Evolutionary conservation across 352 stramenopile species (phyloP).

Genomic region (Pythium rhizo-oryzae): DNA sequence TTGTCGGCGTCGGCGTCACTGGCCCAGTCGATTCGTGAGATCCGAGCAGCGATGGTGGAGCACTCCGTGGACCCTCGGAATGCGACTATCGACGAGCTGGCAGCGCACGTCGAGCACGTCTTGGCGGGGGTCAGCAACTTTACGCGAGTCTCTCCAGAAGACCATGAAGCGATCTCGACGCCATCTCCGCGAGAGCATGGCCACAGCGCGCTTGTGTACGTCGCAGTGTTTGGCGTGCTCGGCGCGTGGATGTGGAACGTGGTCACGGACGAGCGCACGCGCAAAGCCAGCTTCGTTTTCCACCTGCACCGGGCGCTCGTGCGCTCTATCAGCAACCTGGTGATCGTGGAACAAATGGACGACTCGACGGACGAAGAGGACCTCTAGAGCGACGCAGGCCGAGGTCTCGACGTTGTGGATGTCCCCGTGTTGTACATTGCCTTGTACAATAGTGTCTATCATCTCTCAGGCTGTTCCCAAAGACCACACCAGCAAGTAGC

Average conservation of each 20-base stretch:
- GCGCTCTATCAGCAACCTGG: constrained; percentile 11
- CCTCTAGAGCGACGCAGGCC: not conserved
- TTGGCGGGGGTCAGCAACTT: constrained; percentile 8
- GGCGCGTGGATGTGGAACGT: constrained; percentile 28
- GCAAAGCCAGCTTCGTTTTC: constrained; percentile 26
- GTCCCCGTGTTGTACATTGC: not conserved
- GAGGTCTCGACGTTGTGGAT: not conserved
- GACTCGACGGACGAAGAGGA: constrained; percentile 18
- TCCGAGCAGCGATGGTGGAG: constrained; percentile 24
- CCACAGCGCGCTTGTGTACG: constrained; percentile 20
- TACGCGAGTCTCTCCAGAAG: not conserved
- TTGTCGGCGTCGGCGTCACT: constrained; percentile 25
- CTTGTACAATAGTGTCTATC: not conserved
- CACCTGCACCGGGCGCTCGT: constrained; percentile 17
- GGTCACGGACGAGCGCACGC: constrained; percentile 20
- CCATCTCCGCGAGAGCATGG: not conserved
- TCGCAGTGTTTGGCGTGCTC: constrained; percentile 25
- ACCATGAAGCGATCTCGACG: not conserved
- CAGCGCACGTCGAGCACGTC: not conserved
- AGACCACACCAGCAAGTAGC: not conserved
- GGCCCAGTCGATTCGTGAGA: constrained; percentile 26
- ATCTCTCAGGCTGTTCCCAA: not conserved
- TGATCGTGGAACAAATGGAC: constrained; percentile 25
- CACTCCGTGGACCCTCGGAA: constrained; percentile 17
- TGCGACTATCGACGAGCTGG: constrained; percentile 8